Conservation (phyloP, 2,329 filamentous ascomycete genomes). For the Penicillium corylophilum region DNA sequence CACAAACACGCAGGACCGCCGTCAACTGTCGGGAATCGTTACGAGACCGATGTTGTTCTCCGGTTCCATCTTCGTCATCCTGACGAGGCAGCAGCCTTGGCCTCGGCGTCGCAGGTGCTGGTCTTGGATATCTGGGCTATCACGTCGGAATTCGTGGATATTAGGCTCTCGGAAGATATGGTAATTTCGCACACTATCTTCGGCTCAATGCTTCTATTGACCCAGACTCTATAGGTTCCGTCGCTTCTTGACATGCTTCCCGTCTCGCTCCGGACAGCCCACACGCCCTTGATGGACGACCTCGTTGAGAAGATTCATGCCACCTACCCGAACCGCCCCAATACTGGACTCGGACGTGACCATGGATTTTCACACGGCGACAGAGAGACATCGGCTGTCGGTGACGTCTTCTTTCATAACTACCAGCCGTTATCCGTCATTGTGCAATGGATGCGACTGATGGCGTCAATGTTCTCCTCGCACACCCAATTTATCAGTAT, state of each 20-base stretch:
- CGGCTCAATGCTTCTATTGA: not conserved
- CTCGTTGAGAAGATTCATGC: slow-evolving; percentile 74
- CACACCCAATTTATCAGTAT: slow-evolving; percentile 72
- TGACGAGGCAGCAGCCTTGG: slow-evolving; percentile 68
- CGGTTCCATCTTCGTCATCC: slow-evolving; percentile 75
- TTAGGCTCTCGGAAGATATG: slow-evolving; percentile 73
- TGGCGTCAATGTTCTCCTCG: slow-evolving; percentile 85
- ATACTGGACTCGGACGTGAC: slow-evolving; percentile 26
- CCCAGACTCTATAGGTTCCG: slow-evolving; percentile 50
- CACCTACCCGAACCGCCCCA: slow-evolving; percentile 62
- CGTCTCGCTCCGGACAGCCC: slow-evolving; percentile 65
- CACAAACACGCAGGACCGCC: slow-evolving; percentile 31
- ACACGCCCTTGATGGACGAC: slow-evolving; percentile 76
- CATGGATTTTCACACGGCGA: slow-evolving; percentile 31
- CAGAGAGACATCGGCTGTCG: slow-evolving; percentile 33
- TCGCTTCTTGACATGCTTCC: slow-evolving; percentile 78
- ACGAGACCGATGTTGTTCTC: slow-evolving; percentile 80
- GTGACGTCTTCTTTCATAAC: slow-evolving; percentile 82
- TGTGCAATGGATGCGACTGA: slow-evolving; percentile 84
- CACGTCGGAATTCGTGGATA: slow-evolving; percentile 77
- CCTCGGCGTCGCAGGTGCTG: slow-evolving; percentile 70
- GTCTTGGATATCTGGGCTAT: slow-evolving; percentile 91
- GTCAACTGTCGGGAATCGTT: slow-evolving; percentile 50
- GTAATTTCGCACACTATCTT: slow-evolving; percentile 46
- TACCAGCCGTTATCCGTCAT: slow-evolving; percentile 88